A percentile compares a stretch with the other conserved stretches of the same genome.
phyloP scores from a whole-genome alignment of 345 rosid species.

The Ailanthus altissimus region DNA sequence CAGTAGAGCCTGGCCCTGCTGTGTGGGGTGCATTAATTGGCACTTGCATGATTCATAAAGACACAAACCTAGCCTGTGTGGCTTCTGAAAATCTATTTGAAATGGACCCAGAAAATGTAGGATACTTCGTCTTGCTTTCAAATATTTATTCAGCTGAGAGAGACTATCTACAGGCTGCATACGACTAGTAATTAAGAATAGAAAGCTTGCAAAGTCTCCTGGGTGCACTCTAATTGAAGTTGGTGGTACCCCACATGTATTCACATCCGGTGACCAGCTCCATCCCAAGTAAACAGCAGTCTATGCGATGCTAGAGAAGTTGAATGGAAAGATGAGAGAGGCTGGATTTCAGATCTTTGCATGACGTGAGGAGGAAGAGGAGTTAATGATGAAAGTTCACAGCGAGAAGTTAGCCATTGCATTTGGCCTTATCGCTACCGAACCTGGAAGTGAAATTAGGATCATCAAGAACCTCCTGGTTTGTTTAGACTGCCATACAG shows the following conservation, averaged over 20 bases:
- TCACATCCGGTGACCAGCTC: slow-evolving; percentile 71
- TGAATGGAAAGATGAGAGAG: slow-evolving; percentile 68
- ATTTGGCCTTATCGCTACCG: slow-evolving; percentile 69
- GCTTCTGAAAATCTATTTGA: slow-evolving; percentile 67
- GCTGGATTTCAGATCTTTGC: slow-evolving; percentile 76
- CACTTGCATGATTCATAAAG: slow-evolving; percentile 79
- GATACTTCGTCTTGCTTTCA: slow-evolving; percentile 66
- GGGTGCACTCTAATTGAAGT: slow-evolving; percentile 78
- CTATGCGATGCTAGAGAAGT: slow-evolving; percentile 56
- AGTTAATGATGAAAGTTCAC: slow-evolving; percentile 64
- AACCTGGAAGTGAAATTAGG: slow-evolving; percentile 65
- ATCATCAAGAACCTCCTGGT: slow-evolving; percentile 79
- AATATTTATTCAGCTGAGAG: slow-evolving; percentile 68
- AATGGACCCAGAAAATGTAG: slow-evolving; percentile 66
- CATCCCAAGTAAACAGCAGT: slow-evolving; percentile 67
- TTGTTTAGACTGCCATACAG: slow-evolving; percentile 77
- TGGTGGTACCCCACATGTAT: slow-evolving; percentile 59
- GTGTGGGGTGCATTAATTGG: slow-evolving; percentile 78
- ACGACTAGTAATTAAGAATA: slow-evolving; percentile 61
- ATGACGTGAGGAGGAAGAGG: slow-evolving; percentile 87
- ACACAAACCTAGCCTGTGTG: slow-evolving; percentile 55
- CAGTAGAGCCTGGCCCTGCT: slow-evolving; percentile 58
- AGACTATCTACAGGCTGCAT: slow-evolving; percentile 73
- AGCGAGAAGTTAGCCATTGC: slow-evolving; percentile 88
- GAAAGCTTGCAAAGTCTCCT: slow-evolving; percentile 68